Evolutionary conservation across 2,329 filamentous ascomycete genomes (phyloP), one percentile per base, ranked within the genome.

Genomic region (Thermothelomyces thermophilus): DNA sequence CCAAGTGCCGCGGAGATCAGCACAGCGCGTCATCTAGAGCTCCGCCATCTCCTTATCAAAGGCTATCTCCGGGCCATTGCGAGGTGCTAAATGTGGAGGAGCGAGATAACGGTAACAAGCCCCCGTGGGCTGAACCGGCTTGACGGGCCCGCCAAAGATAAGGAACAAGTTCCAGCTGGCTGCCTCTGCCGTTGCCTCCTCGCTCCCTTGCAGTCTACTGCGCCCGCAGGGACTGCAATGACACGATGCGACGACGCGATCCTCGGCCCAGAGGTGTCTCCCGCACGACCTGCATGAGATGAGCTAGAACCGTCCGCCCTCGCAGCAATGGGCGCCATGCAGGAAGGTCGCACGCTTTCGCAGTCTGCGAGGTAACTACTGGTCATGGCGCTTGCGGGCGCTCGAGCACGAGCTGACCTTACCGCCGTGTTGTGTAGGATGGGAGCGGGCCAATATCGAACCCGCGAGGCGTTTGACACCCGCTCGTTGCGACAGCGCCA

Each of bases 21-120:
- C 35, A n/a, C 8, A 16, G 16, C 17, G 22, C n/a, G 14, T 16
- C 33, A 28, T 28, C 35, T 45, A 14, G 16, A 36, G 22, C 22
- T 16, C 14, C n/a, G 34, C 36, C n/a, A 4, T 2, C 11, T 39
- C 14, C 49, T 51, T 51, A 51, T 47, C 49, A 30, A 14, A n/a
- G 11, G 26, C 3, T 41, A 48, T 51, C 39, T 33, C 28, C 5
- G 16, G 3, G 13, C 16, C 24, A 9, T 22, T 41, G n/a, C 24
- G 33, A 33, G 26, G 28, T 24, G n/a, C n/a, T n/a, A 9, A 36
- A 7, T 17, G 49, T 34, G 37, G 43, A 42, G 39, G 44, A 39
- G 20, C 16, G 16, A 36, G 41, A 50, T 45, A 45, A 44, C 35
- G 9, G 5, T 17, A 37, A 11, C 47, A 24, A 40, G n/a, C 28